Evolutionary conservation across 495 filamentous ascomycete genomes (phyloP).

Genomic region (Physcia stellaris): DNA sequence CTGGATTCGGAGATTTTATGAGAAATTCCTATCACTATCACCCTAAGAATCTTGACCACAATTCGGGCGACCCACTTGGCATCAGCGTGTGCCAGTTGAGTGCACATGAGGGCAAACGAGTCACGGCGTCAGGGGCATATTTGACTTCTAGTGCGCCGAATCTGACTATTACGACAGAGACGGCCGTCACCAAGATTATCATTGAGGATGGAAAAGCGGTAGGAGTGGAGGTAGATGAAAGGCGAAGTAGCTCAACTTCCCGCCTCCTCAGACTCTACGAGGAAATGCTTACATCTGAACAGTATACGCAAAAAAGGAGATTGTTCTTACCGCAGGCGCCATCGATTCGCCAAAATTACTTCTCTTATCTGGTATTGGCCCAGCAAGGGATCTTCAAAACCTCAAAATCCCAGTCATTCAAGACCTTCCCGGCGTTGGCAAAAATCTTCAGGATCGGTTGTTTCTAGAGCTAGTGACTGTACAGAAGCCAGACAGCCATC

Average conservation of each 20-base stretch:
- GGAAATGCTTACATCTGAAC: not conserved
- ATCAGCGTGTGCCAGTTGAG: slow-evolving; percentile 35
- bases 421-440: slow-evolving; percentile 35
- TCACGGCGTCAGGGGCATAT: slow-evolving; percentile 35
- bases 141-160: slow-evolving; percentile 30
- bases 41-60: slow-evolving; percentile 40
- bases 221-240: slow-evolving; percentile 35
- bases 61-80: slow-evolving; percentile 47
- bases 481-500: slow-evolving; percentile 1
- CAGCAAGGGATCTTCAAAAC: slow-evolving; percentile 33
- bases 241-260: slow-evolving; percentile 22
- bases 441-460: slow-evolving; percentile 45
- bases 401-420: slow-evolving; percentile 38
- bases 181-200: slow-evolving; percentile 35
- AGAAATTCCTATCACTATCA: slow-evolving; percentile 25
- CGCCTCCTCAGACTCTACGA: slow-evolving; percentile 8
- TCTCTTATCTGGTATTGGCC: slow-evolving; percentile 53
- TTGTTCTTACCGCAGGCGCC: slow-evolving; percentile 43
- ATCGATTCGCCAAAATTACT: slow-evolving; percentile 46
- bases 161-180: slow-evolving; percentile 34
- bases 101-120: slow-evolving; percentile 30
- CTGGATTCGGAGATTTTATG: slow-evolving; percentile 46
- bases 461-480: slow-evolving; percentile 7
- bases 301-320: slow-evolving; percentile 35
- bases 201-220: slow-evolving; percentile 36